Conservation (phyloP, 1,139 yeast genomes). For the Scheffersomyces cryptocercus region DNA sequence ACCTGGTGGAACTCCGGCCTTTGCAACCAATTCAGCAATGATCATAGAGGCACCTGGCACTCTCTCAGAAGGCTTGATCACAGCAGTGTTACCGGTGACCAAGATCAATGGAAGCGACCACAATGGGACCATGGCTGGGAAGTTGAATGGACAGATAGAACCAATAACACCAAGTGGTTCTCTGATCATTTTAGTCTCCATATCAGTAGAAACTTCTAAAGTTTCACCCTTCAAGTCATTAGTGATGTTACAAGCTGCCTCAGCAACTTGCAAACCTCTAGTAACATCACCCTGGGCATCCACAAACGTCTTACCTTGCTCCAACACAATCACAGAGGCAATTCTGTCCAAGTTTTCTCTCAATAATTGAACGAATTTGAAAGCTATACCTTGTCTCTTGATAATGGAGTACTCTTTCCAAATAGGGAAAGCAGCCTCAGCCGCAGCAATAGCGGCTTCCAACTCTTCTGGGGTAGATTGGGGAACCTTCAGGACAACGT, state of each 20-base stretch:
- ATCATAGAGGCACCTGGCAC: slow-evolving; percentile 81
- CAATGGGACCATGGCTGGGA: slow-evolving; percentile 86
- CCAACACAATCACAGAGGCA: slow-evolving; percentile 71
- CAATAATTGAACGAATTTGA: slow-evolving; percentile 68
- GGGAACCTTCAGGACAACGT: slow-evolving; percentile 68
- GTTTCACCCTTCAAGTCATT: slow-evolving; percentile 66
- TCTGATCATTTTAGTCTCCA: slow-evolving; percentile 80
- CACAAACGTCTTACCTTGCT: slow-evolving; percentile 78
- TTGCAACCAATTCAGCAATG: slow-evolving; percentile 69
- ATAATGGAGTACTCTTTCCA: slow-evolving; percentile 65
- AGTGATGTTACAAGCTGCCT: slow-evolving; percentile 62
- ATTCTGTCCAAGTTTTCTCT: slow-evolving; percentile 69
- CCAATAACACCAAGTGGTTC: slow-evolving; percentile 66
- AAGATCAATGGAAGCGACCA: slow-evolving; percentile 79
- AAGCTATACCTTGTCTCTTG: slow-evolving; percentile 74
- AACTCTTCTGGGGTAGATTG: slow-evolving; percentile 70
- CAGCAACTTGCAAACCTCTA: slow-evolving; percentile 82
- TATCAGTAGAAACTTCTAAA: slow-evolving; percentile 70
- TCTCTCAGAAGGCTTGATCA: slow-evolving; percentile 77
- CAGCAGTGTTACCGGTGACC: slow-evolving; percentile 77
- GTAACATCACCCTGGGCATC: slow-evolving; percentile 82
- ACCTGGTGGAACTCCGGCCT: slow-evolving; percentile 82
- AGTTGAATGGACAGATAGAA: slow-evolving; percentile 74
- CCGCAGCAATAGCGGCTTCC: slow-evolving; percentile 66
- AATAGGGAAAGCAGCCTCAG: slow-evolving; percentile 57